Evolutionary conservation across 768 basidiomycete species (phyloP), one percentile per base, ranked within the genome.

Genomic region (Suillus weaverae): DNA sequence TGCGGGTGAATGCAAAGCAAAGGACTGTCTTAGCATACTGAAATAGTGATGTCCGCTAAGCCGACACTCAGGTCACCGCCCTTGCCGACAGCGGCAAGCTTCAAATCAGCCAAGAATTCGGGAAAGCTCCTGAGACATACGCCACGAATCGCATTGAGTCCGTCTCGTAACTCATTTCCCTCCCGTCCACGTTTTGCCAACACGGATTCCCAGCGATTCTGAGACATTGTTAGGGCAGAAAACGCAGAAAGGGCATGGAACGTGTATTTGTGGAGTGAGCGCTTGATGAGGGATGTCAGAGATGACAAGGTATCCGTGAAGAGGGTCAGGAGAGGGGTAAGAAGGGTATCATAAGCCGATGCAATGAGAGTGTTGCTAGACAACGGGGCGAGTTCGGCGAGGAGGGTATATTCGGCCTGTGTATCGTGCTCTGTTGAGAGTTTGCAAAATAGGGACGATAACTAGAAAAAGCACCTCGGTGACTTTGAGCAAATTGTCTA

Each of bases 61-160:
- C 88, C 86, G 4, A 88, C 87, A 43, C 85, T 85, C 6, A 87
- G 75, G 70, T 91, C 90, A 4, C 84, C 82, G 5, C 83, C 76
- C 26, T 75, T 66, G 18, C 70, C 78, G 50, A 81, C 71, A 2
- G 83, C 84, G 1, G 87, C 87, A 66, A 88, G 73, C 73, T 92
- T 92, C 70, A 94, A 76, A 72, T 94, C 91, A 20, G 87, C 91
- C 54, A 95, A 73, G 68, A 91, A 90, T 70, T 95, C 92, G 0
- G 93, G 92, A 73, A 94, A 95, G 60, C 90, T 92, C 53, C 93
- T 81, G 64, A 94, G 75, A 70, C 91, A 92, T 1, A 93, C 80
- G 0, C 83, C 85, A 16, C 90, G 80, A 11, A 95, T 78, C 6
- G 84, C 77, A 60, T 86, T 85, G 8, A 91, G 70, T 0, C 86